A percentile compares a stretch with the other conserved stretches of the same genome.
phyloP scores from a whole-genome alignment of 805 yeast species.

The Kodamaea neixiangensis region DNA sequence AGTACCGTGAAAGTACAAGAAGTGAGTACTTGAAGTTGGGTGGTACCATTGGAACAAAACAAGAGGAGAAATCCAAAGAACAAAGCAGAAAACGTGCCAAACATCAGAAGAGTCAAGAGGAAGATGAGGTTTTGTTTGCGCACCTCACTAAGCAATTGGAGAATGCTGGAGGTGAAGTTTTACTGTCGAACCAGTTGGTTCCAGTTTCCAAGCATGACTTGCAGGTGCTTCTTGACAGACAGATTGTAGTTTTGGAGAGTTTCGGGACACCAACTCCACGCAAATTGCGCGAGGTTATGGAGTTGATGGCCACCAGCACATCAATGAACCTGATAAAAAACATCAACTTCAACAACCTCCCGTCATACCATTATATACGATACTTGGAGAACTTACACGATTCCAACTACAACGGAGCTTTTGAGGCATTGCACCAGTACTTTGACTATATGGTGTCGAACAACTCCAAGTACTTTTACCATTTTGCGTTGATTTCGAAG shows the following conservation, averaged over 20 bases:
- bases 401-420: constrained; percentile 63
- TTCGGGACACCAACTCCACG: constrained; percentile 53
- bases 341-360: constrained; percentile 29
- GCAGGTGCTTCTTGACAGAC: constrained; percentile 50
- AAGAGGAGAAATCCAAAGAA: neutral
- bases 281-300: constrained; percentile 42
- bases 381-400: constrained; percentile 59
- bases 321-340: constrained; percentile 39
- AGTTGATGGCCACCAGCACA: constrained; percentile 45
- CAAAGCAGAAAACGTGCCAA: neutral
- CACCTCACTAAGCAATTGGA: constrained; percentile 2
- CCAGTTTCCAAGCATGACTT: constrained; percentile 55
- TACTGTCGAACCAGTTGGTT: constrained; percentile 17
- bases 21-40: constrained; percentile 20
- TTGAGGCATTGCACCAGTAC: constrained; percentile 53
- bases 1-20: constrained; percentile 31
- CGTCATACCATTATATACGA: constrained; percentile 53
- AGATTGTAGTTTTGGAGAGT: constrained; percentile 52
- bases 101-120: neutral
- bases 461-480: constrained; percentile 64
- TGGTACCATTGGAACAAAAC: constrained; percentile 4
- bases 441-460: constrained; percentile 78
- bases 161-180: constrained; percentile 5
- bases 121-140: neutral
- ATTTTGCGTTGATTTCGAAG: constrained; percentile 70